phyloP scores from a whole-genome alignment of 176 grass and related monocot genomes.

The Triticum urartu region DNA sequence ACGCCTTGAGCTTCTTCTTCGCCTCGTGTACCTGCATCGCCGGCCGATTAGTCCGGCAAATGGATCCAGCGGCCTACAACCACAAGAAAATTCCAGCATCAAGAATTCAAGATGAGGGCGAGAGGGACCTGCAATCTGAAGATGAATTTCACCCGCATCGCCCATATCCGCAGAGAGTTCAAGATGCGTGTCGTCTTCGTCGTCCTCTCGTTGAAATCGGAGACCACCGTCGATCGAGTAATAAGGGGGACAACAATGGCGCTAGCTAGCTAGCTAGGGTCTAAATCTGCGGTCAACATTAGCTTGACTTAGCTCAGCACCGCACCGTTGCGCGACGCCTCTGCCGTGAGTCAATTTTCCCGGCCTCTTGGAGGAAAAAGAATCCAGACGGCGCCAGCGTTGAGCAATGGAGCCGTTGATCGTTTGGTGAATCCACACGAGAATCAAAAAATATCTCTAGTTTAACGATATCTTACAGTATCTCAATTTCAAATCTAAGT shows the following conservation, averaged over 20 bases:
- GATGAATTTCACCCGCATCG: constrained; percentile 43
- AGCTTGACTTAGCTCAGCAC: background rate
- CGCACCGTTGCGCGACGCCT: background rate
- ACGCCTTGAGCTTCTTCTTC: background rate
- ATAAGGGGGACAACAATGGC: background rate
- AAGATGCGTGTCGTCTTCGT: background rate
- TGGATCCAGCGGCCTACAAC: no score
- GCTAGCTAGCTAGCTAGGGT: background rate
- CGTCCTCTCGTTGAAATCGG: background rate
- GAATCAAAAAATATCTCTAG: constrained; percentile 1
- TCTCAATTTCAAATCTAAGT: no score
- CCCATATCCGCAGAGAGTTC: constrained; percentile 15
- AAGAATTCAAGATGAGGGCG: background rate
- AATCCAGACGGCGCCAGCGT: background rate
- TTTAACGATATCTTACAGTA: background rate
- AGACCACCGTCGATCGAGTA: background rate
- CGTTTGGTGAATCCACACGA: background rate
- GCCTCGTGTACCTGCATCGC: constrained; percentile 24
- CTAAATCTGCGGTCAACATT: background rate
- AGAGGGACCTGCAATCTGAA: constrained; percentile 38
- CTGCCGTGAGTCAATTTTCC: background rate
- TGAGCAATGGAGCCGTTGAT: background rate
- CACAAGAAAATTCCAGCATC: background rate
- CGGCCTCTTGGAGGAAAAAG: background rate
- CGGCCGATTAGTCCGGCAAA: background rate